Evolutionary conservation across 768 basidiomycete species (phyloP).

Genomic region (Tulasnella sp.): DNA sequence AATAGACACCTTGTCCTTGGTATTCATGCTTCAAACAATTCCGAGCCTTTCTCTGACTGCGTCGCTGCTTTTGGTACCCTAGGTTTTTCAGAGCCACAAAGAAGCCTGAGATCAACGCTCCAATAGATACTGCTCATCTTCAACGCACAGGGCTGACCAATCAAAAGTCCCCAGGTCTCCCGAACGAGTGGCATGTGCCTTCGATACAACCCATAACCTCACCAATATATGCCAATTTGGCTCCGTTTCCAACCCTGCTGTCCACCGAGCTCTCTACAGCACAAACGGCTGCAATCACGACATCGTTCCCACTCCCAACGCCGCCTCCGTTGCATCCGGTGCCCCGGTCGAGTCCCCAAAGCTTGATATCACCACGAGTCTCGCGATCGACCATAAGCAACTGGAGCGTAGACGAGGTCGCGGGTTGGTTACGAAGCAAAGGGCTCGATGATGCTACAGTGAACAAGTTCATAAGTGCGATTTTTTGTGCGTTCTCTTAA

Average conservation of each 20-base stretch:
- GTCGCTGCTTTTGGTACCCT: too few relatives aligned
- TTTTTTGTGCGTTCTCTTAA: neutral
- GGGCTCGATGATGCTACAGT: conserved; percentile 77
- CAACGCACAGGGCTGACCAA: too few relatives aligned
- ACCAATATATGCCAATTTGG: too few relatives aligned
- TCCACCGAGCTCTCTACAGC: conserved; percentile 8
- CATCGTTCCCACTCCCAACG: neutral
- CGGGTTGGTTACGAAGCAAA: conserved; percentile 74
- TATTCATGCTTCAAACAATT: too few relatives aligned
- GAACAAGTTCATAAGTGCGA: conserved; percentile 73
- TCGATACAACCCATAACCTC: too few relatives aligned
- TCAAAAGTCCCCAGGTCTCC: too few relatives aligned
- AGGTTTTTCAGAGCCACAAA: too few relatives aligned
- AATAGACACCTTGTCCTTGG: too few relatives aligned
- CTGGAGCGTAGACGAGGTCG: conserved; percentile 83
- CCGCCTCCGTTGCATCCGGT: neutral
- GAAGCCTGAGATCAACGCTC: too few relatives aligned
- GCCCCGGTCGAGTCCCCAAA: neutral
- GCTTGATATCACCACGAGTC: conserved; percentile 8
- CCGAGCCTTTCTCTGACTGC: too few relatives aligned
- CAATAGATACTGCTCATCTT: too few relatives aligned
- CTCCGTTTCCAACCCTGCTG: conserved; percentile 4
- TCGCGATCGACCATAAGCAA: conserved; percentile 41
- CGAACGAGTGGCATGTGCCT: too few relatives aligned
- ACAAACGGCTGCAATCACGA: conserved; percentile 8